Percentiles rank a stretch among this genome's conserved stretches.
Evolutionary conservation across 2,329 filamentous ascomycete species (phyloP).

Genomic region (Trichoderma lentiforme): DNA sequence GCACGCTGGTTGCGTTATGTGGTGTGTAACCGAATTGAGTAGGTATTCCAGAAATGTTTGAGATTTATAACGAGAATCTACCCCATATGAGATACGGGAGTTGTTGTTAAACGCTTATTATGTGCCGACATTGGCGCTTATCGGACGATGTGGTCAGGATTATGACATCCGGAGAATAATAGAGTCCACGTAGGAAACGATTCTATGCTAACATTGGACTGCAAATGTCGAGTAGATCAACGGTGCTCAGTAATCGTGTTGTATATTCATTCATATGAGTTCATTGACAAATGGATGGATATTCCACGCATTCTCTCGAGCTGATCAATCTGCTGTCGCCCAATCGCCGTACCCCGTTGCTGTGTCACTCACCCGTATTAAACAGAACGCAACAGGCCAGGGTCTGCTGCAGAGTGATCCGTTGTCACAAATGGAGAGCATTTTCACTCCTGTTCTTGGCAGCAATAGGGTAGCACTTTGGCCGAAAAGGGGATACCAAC

Average conservation of each 20-base stretch:
- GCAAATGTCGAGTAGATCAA: background rate
- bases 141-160: background rate
- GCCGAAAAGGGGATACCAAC: background rate
- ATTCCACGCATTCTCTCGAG: background rate
- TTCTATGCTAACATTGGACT: too few relatives aligned
- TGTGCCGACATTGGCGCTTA: background rate
- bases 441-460: background rate
- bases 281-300: background rate
- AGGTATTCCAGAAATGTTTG: background rate
- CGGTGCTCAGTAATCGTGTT: background rate
- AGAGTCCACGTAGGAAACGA: background rate
- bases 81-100: background rate
- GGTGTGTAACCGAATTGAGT: background rate
- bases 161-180: background rate
- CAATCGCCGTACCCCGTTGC: background rate
- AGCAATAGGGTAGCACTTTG: background rate
- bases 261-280: background rate
- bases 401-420: background rate
- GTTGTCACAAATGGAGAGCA: background rate
- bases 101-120: background rate
- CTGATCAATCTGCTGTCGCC: background rate
- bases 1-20: background rate
- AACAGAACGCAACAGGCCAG: background rate
- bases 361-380: background rate
- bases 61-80: background rate